Evolutionary conservation across 2,329 filamentous ascomycete genomes (phyloP).

Genomic region (Colletotrichum echinochloae): DNA sequence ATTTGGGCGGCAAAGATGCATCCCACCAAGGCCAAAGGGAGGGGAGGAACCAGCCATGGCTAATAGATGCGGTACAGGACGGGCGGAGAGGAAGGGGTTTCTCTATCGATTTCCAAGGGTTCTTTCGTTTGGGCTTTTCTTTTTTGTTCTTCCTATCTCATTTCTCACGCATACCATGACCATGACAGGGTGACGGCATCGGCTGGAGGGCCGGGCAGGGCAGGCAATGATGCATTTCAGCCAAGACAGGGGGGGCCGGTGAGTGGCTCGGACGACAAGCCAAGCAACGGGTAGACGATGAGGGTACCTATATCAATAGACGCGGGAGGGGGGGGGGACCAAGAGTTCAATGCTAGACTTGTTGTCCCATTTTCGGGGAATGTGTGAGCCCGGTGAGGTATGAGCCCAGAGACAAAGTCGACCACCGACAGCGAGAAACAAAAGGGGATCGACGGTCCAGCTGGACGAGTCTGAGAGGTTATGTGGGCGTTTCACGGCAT

Average conservation of each 20-base stretch:
- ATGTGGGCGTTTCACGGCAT: slow-evolving; percentile 24
- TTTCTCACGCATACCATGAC: slow-evolving; percentile 28
- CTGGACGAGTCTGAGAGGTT: no score
- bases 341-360: no score
- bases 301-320: slow-evolving; percentile 37
- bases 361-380: background rate
- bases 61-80: slow-evolving; percentile 25
- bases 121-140: background rate
- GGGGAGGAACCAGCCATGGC: background rate
- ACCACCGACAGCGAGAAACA: background rate
- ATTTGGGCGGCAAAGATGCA: slow-evolving; percentile 9
- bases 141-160: background rate
- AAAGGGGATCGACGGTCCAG: background rate
- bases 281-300: slow-evolving; percentile 13
- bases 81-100: background rate
- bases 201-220: slow-evolving; percentile 7
- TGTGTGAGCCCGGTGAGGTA: background rate
- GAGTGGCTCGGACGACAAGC: background rate
- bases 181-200: slow-evolving; percentile 10
- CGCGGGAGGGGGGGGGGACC: no score
- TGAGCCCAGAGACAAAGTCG: background rate
- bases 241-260: slow-evolving; percentile 6
- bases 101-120: slow-evolving; percentile 1
- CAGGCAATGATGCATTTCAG: slow-evolving; percentile 6
- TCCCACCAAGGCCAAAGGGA: slow-evolving; percentile 12